phyloP scores from a whole-genome alignment of 192 early-diverging fungal species.

The Backusella tarrabulga region DNA sequence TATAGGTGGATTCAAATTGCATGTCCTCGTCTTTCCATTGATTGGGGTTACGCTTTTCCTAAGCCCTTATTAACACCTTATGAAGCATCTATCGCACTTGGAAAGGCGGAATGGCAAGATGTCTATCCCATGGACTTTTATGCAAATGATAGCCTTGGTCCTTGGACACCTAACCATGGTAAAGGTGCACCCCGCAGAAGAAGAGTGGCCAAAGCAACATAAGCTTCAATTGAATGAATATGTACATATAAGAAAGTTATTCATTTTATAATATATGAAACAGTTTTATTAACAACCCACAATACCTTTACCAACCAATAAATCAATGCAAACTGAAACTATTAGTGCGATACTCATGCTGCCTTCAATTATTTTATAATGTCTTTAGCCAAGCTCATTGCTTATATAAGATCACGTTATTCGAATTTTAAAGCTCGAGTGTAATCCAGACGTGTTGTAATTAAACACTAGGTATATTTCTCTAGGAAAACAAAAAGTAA shows the following conservation, averaged over 20 bases:
- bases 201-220: background rate
- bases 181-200: conserved; percentile 33
- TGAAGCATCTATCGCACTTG: conserved; percentile 89
- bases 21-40: conserved; percentile 95
- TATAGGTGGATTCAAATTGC: conserved; percentile 90
- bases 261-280: background rate
- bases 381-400: too few species aligned
- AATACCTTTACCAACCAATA: background rate
- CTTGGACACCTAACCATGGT: conserved; percentile 93
- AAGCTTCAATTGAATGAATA: background rate
- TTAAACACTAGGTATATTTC: too few species aligned
- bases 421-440: too few species aligned
- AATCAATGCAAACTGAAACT: background rate
- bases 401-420: too few species aligned
- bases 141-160: conserved; percentile 82
- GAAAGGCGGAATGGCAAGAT: conserved; percentile 73
- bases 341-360: too few species aligned
- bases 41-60: conserved; percentile 97
- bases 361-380: too few species aligned
- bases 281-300: background rate
- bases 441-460: too few species aligned
- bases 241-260: background rate
- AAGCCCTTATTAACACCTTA: conserved; percentile 93
- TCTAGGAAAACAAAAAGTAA: too few species aligned
- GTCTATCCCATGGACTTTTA: conserved; percentile 99